A percentile compares a stretch with the other conserved stretches of the same genome.
Conservation (phyloP, 352 stramenopile species). For the Globisporangium viniferum region DNA sequence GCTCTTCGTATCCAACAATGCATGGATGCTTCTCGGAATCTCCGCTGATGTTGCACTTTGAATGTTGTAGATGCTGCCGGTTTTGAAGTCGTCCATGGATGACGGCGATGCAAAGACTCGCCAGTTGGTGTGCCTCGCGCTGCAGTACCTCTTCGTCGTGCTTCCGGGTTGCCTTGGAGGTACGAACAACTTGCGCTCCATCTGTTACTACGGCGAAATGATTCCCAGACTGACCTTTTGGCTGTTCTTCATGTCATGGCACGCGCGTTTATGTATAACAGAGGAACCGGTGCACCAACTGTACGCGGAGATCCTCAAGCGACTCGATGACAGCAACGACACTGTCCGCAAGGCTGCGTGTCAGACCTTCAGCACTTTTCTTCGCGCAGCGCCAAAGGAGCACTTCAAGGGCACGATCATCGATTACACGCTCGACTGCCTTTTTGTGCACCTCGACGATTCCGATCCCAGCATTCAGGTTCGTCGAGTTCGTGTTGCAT, state of each 20-base stretch:
- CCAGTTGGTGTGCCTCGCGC: constrained; percentile 82
- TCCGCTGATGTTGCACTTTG: not conserved
- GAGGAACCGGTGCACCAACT: constrained; percentile 90
- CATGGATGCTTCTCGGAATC: not conserved
- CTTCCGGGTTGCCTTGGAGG: constrained; percentile 71
- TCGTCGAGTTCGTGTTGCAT: constrained; percentile 3
- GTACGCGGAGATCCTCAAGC: constrained; percentile 91
- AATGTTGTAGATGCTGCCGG: constrained; percentile 70
- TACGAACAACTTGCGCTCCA: constrained; percentile 16
- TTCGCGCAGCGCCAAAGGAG: constrained; percentile 76
- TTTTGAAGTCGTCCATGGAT: constrained; percentile 87
- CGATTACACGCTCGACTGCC: constrained; percentile 87
- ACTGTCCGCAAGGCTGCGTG: constrained; percentile 85
- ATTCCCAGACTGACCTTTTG: not conserved
- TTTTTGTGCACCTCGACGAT: constrained; percentile 92
- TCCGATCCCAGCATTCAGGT: constrained; percentile 84
- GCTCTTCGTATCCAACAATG: not conserved
- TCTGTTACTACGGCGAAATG: not conserved
- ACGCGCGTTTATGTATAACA: constrained; percentile 13
- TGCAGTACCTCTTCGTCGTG: constrained; percentile 87
- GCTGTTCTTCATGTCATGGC: constrained; percentile 6
- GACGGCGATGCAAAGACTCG: constrained; percentile 87
- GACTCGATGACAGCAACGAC: constrained; percentile 91
- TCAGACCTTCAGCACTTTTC: constrained; percentile 84
- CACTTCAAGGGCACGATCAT: constrained; percentile 89